A percentile compares a stretch with the other conserved stretches of the same genome.
Conservation (phyloP, 345 rosid genomes). For the Eucalyptus erythrocorys region DNA sequence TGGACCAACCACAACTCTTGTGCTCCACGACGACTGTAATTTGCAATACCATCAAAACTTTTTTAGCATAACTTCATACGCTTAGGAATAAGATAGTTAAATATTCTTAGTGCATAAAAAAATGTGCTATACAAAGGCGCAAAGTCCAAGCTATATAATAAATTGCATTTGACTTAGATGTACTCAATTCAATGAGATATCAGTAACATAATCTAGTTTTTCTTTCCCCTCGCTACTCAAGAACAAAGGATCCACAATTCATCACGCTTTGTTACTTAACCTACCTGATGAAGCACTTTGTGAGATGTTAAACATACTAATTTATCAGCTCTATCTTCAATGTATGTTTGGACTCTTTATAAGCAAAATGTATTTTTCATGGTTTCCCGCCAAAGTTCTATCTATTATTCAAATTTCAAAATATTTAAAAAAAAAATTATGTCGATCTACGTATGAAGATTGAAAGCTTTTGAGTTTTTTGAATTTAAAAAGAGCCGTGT, state of each 20-base stretch:
- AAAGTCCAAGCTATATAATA: background rate
- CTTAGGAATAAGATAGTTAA: background rate
- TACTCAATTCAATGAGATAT: background rate
- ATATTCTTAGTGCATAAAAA: background rate
- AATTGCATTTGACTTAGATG: background rate
- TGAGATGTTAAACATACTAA: background rate
- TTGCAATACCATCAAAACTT: background rate
- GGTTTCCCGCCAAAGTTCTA: background rate
- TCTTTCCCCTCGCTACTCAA: background rate
- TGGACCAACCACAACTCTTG: background rate
- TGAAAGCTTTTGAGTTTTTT: background rate
- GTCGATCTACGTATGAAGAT: background rate
- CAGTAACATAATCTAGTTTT: background rate
- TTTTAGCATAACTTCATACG: background rate
- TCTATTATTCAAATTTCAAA: background rate
- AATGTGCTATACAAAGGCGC: background rate
- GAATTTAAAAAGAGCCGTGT: background rate
- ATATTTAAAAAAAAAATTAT: background rate
- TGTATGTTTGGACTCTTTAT: background rate
- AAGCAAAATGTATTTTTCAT: background rate
- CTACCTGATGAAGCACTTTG: background rate
- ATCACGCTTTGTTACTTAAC: background rate
- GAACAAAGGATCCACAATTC: background rate
- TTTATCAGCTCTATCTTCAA: background rate
- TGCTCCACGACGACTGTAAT: background rate